A percentile compares a stretch with the other conserved stretches of the same genome.
These are phyloP conservation scores for Moricandia arvensis DNA, from an alignment of 345 rosid species.

Conservation along the genomic window DNA sequence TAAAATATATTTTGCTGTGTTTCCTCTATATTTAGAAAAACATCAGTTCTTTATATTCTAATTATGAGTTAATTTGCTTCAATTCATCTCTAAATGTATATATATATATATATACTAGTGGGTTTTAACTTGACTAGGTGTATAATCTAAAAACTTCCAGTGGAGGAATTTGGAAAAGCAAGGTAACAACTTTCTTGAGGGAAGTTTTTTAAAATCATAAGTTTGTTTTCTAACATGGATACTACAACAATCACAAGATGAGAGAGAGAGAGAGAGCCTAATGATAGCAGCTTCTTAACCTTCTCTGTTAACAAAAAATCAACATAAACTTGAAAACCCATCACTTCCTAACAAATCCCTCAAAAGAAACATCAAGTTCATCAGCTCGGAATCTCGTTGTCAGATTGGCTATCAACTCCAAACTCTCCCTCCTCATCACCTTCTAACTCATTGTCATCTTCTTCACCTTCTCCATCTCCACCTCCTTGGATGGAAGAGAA, in stretches of 20 bases:
- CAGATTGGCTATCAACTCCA: slow-evolving; percentile 40
- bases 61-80: too few relatives aligned
- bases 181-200: slow-evolving; percentile 17
- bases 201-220: slow-evolving; percentile 17
- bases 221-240: slow-evolving; percentile 24
- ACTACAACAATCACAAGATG: slow-evolving; percentile 39
- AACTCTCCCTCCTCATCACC: slow-evolving; percentile 28
- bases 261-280: slow-evolving; percentile 11
- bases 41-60: too few relatives aligned
- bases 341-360: slow-evolving; percentile 27
- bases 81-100: too few relatives aligned
- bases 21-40: too few relatives aligned
- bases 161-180: background rate
- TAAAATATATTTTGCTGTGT: too few relatives aligned
- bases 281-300: slow-evolving; percentile 27
- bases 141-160: too few relatives aligned
- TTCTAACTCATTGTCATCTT: slow-evolving; percentile 30
- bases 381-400: slow-evolving; percentile 39
- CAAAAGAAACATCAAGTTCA: slow-evolving; percentile 12
- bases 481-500: slow-evolving; percentile 29
- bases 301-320: slow-evolving; percentile 27
- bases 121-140: too few relatives aligned
- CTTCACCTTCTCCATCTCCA: slow-evolving; percentile 17
- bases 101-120: too few relatives aligned
- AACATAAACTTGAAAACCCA: slow-evolving; percentile 27